Evolutionary conservation across 306 rosid species (phyloP).

Genomic region (Acacia acuminata): DNA sequence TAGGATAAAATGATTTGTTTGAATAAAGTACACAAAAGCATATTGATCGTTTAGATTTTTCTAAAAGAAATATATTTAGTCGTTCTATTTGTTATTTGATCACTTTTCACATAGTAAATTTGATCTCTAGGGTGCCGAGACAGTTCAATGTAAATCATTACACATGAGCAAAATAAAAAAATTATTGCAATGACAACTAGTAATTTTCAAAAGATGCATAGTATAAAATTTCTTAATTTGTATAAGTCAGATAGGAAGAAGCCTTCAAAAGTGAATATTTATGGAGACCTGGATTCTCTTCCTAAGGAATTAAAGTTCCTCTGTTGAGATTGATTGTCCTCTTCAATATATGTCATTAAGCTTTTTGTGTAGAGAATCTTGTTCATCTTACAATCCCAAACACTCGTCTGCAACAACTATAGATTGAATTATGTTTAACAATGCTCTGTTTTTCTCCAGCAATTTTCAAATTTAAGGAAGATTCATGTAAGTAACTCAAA

Average conservation of each 20-base stretch:
- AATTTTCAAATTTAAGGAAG: background rate
- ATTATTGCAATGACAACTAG: background rate
- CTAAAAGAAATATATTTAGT: no score
- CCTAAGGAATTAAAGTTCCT: background rate
- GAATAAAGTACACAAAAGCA: no score
- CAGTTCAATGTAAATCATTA: no score
- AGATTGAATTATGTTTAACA: background rate
- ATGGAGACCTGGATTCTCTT: background rate
- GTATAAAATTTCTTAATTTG: background rate
- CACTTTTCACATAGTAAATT: no score
- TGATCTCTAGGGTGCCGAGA: no score
- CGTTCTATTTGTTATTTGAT: no score
- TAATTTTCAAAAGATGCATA: no score
- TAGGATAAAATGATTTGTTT: no score
- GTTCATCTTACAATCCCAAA: background rate
- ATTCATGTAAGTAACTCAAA: background rate
- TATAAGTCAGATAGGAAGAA: background rate
- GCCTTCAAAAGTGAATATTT: background rate
- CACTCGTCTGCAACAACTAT: background rate
- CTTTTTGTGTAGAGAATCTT: background rate
- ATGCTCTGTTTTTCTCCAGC: background rate
- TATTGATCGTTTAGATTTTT: no score
- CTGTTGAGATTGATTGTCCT: background rate
- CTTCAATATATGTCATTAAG: background rate
- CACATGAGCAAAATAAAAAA: background rate